Base-by-base conservation (phyloP, 306 rosid species). In the Gynostemma pentaphyllum region DNA sequence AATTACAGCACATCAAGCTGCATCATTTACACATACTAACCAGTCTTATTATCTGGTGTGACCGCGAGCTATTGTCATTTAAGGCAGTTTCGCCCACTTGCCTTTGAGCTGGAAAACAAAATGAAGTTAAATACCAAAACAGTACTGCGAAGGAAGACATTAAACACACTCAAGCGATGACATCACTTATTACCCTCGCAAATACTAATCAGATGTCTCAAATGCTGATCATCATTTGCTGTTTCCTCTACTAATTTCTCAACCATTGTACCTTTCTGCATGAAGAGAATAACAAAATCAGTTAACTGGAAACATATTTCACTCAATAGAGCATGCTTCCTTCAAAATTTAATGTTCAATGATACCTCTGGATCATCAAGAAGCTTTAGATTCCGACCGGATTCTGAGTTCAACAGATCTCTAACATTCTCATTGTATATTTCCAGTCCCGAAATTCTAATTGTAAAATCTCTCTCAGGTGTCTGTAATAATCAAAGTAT, bases 31-130 rank as follows among this genome's bases (percentile, higher is more conserved):
- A 14, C 22, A 41, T 39, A 56, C 86, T 73, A 46, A 94, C 97
- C 95, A 94, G 78, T 70, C 99, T 83, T 75, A 94, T 94, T 70
- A 94, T 94, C 81, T 89, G 99, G 85, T 94, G 99, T 53, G 97
- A 89, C 72, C 99, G 85, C 1, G 99, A 94, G 74, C 99, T 94
- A 72, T 68, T 85, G 71, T 94, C 99, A 67, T 94, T 94, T 37
- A 94, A 80, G 57, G 99, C 97, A 60, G 99, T 94, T 81, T 94
- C 99, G 4, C 99, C 99, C 28, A 94, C 99, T 76, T 94, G 99
- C 82, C 99, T 81, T 87, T 94, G 99, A 57, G 99, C 95, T 94
- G 75, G 71, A 75, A 67, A 66, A 64, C n/a, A 54, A 49, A 57
- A 14, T 54, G 32, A 52, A 69, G 41, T 30, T 29, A 11, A n/a